phyloP scores from a whole-genome alignment of 176 grass and related monocot genomes.

The Guadua angustifolia region DNA sequence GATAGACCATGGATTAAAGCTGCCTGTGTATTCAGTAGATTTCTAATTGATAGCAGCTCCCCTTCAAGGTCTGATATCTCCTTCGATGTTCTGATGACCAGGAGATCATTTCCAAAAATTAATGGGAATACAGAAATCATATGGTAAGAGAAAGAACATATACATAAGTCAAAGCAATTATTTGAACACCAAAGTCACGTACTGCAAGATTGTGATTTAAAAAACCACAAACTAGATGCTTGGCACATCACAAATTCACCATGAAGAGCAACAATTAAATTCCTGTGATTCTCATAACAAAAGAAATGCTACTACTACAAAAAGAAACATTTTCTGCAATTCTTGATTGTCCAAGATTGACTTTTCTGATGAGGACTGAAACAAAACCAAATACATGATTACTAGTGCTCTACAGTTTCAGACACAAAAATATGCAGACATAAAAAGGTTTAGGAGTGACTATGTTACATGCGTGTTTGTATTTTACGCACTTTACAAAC shows the following conservation, averaged over 20 bases:
- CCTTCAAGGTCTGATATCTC: slow-evolving; percentile 98
- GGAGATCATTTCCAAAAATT: slow-evolving; percentile 25
- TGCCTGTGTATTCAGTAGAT: slow-evolving; percentile 80
- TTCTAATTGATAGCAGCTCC: slow-evolving; percentile 88
- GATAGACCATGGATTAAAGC: slow-evolving; percentile 83
- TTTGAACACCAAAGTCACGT: background rate
- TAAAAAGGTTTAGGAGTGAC: background rate
- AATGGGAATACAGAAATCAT: background rate
- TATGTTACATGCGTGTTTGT: background rate
- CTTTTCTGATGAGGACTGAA: background rate
- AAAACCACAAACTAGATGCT: slow-evolving; percentile 17
- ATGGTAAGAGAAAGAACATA: background rate
- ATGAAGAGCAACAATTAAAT: slow-evolving; percentile 3
- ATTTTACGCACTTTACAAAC: background rate
- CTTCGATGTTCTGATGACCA: slow-evolving; percentile 78
- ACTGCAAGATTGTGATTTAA: slow-evolving; percentile 9
- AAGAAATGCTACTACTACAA: slow-evolving; percentile 1
- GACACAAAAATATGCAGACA: background rate
- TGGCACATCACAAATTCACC: background rate
- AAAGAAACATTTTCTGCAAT: background rate
- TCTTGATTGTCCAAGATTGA: slow-evolving; percentile 12
- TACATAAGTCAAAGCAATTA: slow-evolving; percentile 24
- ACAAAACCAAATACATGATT: slow-evolving; percentile 26
- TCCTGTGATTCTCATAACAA: background rate
- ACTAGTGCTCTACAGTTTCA: slow-evolving; percentile 11